Evolutionary conservation across 768 basidiomycete species (phyloP).

Genomic region (Serendipita sp.): DNA sequence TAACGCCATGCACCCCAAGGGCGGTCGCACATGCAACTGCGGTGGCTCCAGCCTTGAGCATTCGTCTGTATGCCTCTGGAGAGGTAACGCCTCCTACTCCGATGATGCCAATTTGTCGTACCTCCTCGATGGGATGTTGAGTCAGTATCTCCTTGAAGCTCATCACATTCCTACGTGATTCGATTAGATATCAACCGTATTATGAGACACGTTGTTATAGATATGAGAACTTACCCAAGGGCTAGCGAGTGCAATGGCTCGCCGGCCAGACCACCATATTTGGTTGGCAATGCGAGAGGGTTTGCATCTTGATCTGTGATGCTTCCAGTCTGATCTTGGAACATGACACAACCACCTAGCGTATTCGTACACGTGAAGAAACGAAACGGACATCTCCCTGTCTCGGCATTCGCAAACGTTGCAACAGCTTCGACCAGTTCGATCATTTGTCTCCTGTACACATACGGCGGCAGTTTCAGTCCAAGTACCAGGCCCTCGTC

Average conservation of each 20-base stretch:
- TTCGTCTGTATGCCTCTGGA: conserved; percentile 40
- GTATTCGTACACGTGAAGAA: conserved; percentile 75
- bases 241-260: conserved; percentile 58
- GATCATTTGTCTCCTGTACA: conserved; percentile 41
- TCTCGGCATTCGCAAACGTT: conserved; percentile 19
- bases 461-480: conserved; percentile 65
- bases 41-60: conserved; percentile 57
- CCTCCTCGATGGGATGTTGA: conserved; percentile 22
- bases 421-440: conserved; percentile 33
- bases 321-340: conserved; percentile 24
- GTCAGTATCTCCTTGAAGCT: conserved; percentile 39
- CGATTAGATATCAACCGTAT: neutral
- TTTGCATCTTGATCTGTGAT: conserved; percentile 1
- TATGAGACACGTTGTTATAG: neutral
- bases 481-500: conserved; percentile 50
- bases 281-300: conserved; percentile 44
- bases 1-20: conserved; percentile 26
- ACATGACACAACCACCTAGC: conserved; percentile 50
- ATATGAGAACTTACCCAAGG: conserved; percentile 50
- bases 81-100: conserved; percentile 73
- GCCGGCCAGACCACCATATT: conserved; percentile 59
- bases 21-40: conserved; percentile 50
- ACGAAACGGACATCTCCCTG: conserved; percentile 30
- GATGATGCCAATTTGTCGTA: conserved; percentile 41
- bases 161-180: conserved; percentile 17